Evolutionary conservation across 2,329 filamentous ascomycete genomes (phyloP).

Genomic region (Colletotrichum musae): DNA sequence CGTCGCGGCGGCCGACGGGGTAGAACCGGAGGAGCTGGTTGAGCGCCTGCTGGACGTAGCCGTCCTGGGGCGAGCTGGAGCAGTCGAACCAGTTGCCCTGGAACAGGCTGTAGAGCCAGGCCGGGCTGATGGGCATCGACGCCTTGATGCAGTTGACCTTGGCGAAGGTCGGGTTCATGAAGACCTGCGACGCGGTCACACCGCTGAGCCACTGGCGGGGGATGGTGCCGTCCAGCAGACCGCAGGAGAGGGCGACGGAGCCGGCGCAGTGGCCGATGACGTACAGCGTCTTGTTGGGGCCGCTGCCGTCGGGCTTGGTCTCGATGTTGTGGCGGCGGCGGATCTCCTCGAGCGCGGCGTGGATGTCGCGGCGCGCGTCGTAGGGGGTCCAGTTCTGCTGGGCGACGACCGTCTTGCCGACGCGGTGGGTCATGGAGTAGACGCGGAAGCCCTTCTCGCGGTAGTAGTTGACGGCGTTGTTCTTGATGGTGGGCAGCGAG

Average conservation of each 20-base stretch:
- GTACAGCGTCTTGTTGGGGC: conserved; percentile 60
- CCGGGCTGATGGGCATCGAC: conserved; percentile 61
- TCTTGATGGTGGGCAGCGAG: conserved; percentile 72
- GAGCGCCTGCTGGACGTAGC: conserved; percentile 63
- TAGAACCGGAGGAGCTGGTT: conserved; percentile 72
- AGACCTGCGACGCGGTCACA: conserved; percentile 72
- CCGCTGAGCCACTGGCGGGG: conserved; percentile 70
- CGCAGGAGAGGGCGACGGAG: conserved; percentile 70
- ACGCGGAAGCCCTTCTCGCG: conserved; percentile 71
- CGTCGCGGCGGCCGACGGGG: conserved; percentile 62
- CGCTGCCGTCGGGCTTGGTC: conserved; percentile 39
- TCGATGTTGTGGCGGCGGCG: conserved; percentile 52
- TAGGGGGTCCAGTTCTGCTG: conserved; percentile 70
- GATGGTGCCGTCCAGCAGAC: conserved; percentile 73
- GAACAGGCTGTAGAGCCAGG: conserved; percentile 62
- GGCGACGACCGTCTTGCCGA: conserved; percentile 66
- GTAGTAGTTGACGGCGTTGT: conserved; percentile 75
- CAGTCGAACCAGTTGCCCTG: conserved; percentile 71
- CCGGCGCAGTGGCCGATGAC: conserved; percentile 75
- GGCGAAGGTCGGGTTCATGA: conserved; percentile 74
- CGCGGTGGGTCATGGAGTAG: conserved; percentile 71
- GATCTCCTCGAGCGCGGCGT: conserved; percentile 68
- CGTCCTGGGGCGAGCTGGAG: conserved; percentile 60
- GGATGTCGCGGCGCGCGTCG: conserved; percentile 72
- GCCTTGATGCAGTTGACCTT: conserved; percentile 70